Conservation (phyloP, 2,329 filamentous ascomycete species). For the Bipolaris gigantea region DNA sequence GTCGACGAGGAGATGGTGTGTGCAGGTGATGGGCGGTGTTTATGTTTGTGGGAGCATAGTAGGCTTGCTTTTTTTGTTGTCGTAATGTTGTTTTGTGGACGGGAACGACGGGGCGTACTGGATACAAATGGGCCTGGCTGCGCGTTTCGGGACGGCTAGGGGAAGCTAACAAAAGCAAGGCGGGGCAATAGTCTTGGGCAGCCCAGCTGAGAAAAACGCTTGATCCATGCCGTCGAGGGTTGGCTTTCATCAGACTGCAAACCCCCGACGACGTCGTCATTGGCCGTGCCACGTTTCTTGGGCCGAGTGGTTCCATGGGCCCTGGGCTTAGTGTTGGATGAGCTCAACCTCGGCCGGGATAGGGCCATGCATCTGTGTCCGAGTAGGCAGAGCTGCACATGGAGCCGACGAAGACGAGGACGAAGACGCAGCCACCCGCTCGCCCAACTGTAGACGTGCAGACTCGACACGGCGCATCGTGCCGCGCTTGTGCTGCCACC, state of each 20-base stretch:
- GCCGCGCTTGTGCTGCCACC: not conserved
- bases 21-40: not conserved
- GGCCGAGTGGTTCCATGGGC: not conserved
- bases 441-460: not conserved
- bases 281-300: not conserved
- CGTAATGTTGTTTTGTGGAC: constrained; percentile 8
- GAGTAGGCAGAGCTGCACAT: too few species aligned
- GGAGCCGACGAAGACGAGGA: too few species aligned
- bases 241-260: constrained; percentile 5
- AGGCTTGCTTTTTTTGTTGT: constrained; percentile 9
- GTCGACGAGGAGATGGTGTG: not conserved
- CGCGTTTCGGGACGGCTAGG: constrained; percentile 7
- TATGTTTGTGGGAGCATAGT: constrained; percentile 9
- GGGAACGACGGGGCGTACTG: constrained; percentile 6
- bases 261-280: not conserved
- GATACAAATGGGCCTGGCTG: constrained; percentile 12
- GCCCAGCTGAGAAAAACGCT: constrained; percentile 9
- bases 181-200: constrained; percentile 11
- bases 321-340: constrained; percentile 1
- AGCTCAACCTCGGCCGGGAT: constrained; percentile 6
- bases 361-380: too few species aligned
- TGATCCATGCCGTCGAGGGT: constrained; percentile 13
- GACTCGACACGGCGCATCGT: not conserved
- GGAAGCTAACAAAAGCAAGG: constrained; percentile 9
- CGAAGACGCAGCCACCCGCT: not conserved